These are phyloP conservation scores for Dalechampia spathulata DNA, from an alignment of 441 rosid genomes.

Conservation along the genomic window DNA sequence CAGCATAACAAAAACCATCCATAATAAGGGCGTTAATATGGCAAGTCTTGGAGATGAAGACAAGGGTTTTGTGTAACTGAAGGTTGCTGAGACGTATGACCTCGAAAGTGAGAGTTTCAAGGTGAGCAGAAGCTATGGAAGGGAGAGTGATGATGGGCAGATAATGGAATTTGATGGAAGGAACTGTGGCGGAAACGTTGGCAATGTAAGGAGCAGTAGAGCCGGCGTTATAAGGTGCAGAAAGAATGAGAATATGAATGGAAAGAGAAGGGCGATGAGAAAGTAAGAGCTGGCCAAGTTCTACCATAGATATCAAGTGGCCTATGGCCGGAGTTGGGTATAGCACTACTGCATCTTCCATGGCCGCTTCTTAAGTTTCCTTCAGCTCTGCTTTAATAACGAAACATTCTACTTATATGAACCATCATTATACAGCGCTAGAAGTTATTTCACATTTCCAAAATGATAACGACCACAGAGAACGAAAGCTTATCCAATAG, in stretches of 20 bases:
- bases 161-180: slow-evolving; percentile 38
- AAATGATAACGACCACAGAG: too few relatives aligned
- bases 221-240: slow-evolving; percentile 24
- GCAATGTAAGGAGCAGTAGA: slow-evolving; percentile 25
- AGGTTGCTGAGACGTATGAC: slow-evolving; percentile 31
- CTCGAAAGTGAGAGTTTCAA: slow-evolving; percentile 28
- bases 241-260: slow-evolving; percentile 27
- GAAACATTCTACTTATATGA: too few relatives aligned
- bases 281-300: slow-evolving; percentile 39
- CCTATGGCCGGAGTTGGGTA: slow-evolving; percentile 45
- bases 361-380: slow-evolving; percentile 11
- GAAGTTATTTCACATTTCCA: too few relatives aligned
- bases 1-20: slow-evolving; percentile 27
- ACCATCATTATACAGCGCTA: too few relatives aligned
- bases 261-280: slow-evolving; percentile 21
- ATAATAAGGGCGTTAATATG: slow-evolving; percentile 19
- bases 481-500: too few relatives aligned
- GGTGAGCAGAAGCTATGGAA: slow-evolving; percentile 19
- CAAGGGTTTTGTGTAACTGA: slow-evolving; percentile 25
- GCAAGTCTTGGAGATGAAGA: slow-evolving; percentile 19
- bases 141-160: slow-evolving; percentile 26
- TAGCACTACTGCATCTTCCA: slow-evolving; percentile 35
- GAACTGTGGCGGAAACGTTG: slow-evolving; percentile 25
- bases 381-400: too few relatives aligned
- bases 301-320: slow-evolving; percentile 43